Evolutionary conservation across 352 stramenopile species (phyloP), one percentile per base, ranked within the genome.

Genomic region (Phytopythium ostracodes): DNA sequence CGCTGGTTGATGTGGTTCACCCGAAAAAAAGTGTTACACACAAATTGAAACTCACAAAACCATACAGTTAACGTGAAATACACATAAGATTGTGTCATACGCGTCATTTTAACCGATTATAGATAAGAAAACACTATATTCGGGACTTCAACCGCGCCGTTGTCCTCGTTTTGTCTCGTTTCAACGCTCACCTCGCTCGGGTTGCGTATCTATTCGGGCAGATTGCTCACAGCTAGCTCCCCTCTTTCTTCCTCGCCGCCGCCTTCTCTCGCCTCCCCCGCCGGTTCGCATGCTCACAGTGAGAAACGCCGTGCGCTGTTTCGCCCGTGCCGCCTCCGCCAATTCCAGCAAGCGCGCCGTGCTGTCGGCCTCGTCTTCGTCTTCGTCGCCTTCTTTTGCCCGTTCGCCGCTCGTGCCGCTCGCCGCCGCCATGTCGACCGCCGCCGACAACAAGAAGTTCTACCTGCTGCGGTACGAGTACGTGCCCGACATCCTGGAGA

Each of bases 381-480:
- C 40, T 12, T 24, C n/a, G n/a, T n/a, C n/a, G n/a, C n/a, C 50
- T 56, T 15, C 14, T 14, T 20, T 17, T 1, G 1, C 35, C 24
- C 40, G 50, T 52, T 25, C 33, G 44, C 18, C 61, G 55, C 25
- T 44, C 4, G 51, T 38, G 33, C 59, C 9, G 64, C 66, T 51
- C 50, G 27, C 47, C 62, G 64, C 71, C 63, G 57, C 75, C 61
- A 81, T 87, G 69, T 71, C 72, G 46, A 63, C 70, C 38, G 58
- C 68, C n/a, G 31, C 58, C 9, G 52, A 60, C 57, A 67, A 79
- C 60, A 88, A 84, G 66, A 88, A 89, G 63, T 81, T 75, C 43
- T 92, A 75, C 70, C 75, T 92, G 50, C 67, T 93, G 42, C 79
- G 72, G 43, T 91, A 93, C 70, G 74, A 82, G 52, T 91, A 93